Evolutionary conservation across 495 filamentous ascomycete genomes (phyloP).

Genomic region (Evansstolkia leycettana): DNA sequence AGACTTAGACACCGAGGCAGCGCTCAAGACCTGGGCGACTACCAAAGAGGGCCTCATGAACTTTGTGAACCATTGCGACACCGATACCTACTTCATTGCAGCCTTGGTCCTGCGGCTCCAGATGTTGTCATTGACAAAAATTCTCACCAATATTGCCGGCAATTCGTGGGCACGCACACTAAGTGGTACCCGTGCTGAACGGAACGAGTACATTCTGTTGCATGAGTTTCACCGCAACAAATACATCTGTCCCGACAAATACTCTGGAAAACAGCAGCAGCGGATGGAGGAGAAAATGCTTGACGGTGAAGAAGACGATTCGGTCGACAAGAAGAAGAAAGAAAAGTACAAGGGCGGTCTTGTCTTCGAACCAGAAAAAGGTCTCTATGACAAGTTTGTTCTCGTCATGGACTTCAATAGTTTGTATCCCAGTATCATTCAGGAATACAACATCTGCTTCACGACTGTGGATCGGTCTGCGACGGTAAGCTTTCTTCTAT

Average conservation of each 20-base stretch:
- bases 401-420: slow-evolving; percentile 99
- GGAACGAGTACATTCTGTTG: slow-evolving; percentile 97
- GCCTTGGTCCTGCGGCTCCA: slow-evolving; percentile 79
- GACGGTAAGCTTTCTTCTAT: slow-evolving; percentile 32
- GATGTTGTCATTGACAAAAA: slow-evolving; percentile 86
- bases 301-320: slow-evolving; percentile 58
- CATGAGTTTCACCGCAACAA: slow-evolving; percentile 94
- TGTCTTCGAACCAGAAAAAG: slow-evolving; percentile 95
- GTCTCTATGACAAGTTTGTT: slow-evolving; percentile 91
- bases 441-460: slow-evolving; percentile 99
- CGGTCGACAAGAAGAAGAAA: slow-evolving; percentile 89
- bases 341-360: slow-evolving; percentile 98
- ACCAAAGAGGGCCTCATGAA: slow-evolving; percentile 82
- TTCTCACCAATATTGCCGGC: slow-evolving; percentile 90
- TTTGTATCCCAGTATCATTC: slow-evolving; percentile 95
- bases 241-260: slow-evolving; percentile 95
- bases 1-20: slow-evolving; percentile 78
- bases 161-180: slow-evolving; percentile 97
- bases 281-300: slow-evolving; percentile 49
- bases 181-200: slow-evolving; percentile 88
- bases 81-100: slow-evolving; percentile 91
- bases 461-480: slow-evolving; percentile 77
- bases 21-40: slow-evolving; percentile 77
- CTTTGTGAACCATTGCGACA: slow-evolving; percentile 82
- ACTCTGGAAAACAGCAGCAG: slow-evolving; percentile 52